Conservation (phyloP, 139 green algal genomes). For the Chlamydomonas sp. region DNA sequence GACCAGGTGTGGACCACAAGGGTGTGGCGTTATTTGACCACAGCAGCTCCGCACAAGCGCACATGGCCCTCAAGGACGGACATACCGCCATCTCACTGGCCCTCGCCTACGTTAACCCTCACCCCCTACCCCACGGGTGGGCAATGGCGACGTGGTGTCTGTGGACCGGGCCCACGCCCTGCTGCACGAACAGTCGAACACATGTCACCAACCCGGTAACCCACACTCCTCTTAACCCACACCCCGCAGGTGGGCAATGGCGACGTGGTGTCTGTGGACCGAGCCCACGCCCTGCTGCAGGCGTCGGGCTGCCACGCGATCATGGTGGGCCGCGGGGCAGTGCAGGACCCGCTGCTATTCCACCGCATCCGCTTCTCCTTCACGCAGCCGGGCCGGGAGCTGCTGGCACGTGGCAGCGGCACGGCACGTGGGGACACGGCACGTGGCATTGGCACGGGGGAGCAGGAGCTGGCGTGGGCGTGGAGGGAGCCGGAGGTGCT, state of each 20-base stretch:
- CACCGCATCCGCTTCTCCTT: constrained; percentile 36
- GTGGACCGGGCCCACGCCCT: constrained; percentile 48
- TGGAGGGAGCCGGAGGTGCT: constrained; percentile 11
- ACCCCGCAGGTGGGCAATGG: constrained; percentile 66
- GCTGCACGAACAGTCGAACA: too few species aligned
- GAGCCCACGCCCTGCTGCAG: constrained; percentile 51
- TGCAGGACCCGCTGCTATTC: constrained; percentile 74
- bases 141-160: constrained; percentile 76
- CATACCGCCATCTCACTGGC: too few species aligned
- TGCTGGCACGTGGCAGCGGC: too few species aligned
- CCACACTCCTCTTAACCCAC: too few species aligned
- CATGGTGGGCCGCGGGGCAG: constrained; percentile 69
- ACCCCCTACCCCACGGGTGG: constrained; percentile 1
- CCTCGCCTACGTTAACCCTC: too few species aligned
- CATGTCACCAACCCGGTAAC: too few species aligned
- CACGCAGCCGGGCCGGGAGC: background rate
- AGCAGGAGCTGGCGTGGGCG: background rate
- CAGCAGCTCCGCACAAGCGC: too few species aligned
- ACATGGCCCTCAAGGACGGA: too few species aligned
- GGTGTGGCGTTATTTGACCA: too few species aligned
- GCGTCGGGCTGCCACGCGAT: constrained; percentile 66
- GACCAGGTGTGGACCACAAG: too few species aligned
- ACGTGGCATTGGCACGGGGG: too few species aligned
- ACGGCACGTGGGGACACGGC: too few species aligned
- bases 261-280: constrained; percentile 61